phyloP scores from a whole-genome alignment of 768 basidiomycete species.

The Agaricus subrufescens region DNA sequence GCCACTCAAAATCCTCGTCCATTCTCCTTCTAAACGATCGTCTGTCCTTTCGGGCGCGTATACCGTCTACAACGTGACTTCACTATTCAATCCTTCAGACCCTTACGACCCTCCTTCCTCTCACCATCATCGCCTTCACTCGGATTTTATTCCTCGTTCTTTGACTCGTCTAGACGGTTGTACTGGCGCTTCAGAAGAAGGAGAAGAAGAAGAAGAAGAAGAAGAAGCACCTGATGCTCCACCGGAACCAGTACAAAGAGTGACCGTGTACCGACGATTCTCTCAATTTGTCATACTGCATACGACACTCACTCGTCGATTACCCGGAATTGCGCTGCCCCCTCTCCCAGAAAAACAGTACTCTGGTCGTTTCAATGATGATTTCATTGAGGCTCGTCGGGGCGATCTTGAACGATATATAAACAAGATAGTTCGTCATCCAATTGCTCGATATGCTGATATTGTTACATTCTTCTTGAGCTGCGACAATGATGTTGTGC shows the following conservation, averaged over 20 bases:
- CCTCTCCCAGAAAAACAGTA: conserved; percentile 86
- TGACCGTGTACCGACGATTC: conserved; percentile 79
- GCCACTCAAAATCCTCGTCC: conserved; percentile 68
- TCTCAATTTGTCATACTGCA: conserved; percentile 82
- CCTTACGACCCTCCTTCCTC: not conserved
- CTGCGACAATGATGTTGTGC: conserved; percentile 69
- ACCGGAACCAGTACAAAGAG: conserved; percentile 38
- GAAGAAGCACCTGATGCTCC: conserved; percentile 13
- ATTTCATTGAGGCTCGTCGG: conserved; percentile 78
- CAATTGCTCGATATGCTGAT: conserved; percentile 73
- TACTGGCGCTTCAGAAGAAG: conserved; percentile 8
- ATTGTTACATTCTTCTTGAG: conserved; percentile 76
- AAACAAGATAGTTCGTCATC: conserved; percentile 64
- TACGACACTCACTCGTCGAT: conserved; percentile 58
- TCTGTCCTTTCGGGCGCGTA: conserved; percentile 66
- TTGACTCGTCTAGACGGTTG: not conserved
- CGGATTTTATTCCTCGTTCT: conserved; percentile 14
- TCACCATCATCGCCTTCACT: conserved; percentile 5
- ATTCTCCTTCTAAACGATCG: conserved; percentile 74
- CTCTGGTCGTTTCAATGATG: conserved; percentile 71
- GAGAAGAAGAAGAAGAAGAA: conserved; percentile 13
- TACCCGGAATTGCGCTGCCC: conserved; percentile 76
- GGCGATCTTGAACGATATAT: conserved; percentile 82
- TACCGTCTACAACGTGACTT: conserved; percentile 73
- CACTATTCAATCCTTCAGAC: conserved; percentile 44